Base-by-base conservation (phyloP, 331 rosid species). In the Quercus lobata region DNA sequence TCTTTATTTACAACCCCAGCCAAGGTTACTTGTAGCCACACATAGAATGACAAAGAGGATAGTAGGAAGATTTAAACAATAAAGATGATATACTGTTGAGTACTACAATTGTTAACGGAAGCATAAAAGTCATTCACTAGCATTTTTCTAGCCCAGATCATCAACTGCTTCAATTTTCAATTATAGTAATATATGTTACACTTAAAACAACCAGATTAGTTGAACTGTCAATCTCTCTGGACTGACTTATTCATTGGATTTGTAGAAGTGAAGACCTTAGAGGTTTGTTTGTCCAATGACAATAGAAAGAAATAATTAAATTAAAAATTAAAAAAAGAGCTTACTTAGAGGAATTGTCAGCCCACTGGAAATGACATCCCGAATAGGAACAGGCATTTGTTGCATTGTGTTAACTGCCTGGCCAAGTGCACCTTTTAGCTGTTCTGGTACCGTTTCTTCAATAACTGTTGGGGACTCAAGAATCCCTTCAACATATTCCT, bases 401-500 rank as follows among this genome's bases (percentile, higher is more conserved):
- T 90, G 98, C 49, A 91, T 62, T 7, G 92, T 78, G 80, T 73
- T 89, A 32, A 74, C 57, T 76, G 94, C 98, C 83, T 95, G 99
- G 76, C 92, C 92, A 56, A 91, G 84, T 68, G 94, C 93, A 21
- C 96, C 92, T 89, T 91, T 91, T 61, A 95, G 93, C 84, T 95
- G 98, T 76, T 89, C 87, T 8, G 99, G 98, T 54, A 95, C 70
- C 71, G 89, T 83, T 70, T 91, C 96, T 87, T 93, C 98, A 68
- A 93, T 87, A 71, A 95, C 85, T 57, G 84, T 89, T 29, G 99
- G 99, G 21, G 86, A 74, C 87, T 88, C 97, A n/a, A 93, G 74
- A 84, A 85, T 71, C 83, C 96, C 97, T 84, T 95, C 99, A 70
- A 84, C 89, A 80, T 88, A 93, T 86, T 93, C 97, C 90, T 93